Base-by-base conservation (phyloP, 2,329 filamentous ascomycete genomes). In the Aureobasidium namibiae region DNA sequence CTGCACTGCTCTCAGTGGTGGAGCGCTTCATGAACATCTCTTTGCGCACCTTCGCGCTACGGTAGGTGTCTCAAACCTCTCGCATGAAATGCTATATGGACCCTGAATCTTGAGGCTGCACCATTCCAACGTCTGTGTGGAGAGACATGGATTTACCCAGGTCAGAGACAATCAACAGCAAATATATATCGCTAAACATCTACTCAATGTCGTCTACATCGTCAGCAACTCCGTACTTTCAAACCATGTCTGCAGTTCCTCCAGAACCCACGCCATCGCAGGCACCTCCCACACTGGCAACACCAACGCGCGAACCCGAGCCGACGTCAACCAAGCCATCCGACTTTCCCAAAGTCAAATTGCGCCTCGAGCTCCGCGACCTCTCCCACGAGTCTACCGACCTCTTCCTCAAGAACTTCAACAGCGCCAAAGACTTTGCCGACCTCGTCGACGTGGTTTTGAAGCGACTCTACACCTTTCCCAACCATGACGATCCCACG, bases 401-500 rank as follows among this genome's bases (percentile, higher is more conserved):
- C 33, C 75, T 83, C 62, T 95, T 96, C 73, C 82, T 95, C 61
- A 72, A 74, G 54, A 75, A 84, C 39, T 75, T 90, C 63, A 81
- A 89, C 68, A 80, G 86, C 57, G 75, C 83, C 38, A 74, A 73
- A 41, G 81, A 86, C 54, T 76, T 96, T 44, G 74, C 82, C 56
- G 72, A 76, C 13, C 84, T 88, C 60, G 81, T 92, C 33, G 72
- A 80, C 52, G 81, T 82, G 63, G 90, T 96, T 16, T 80, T 94
- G 50, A 76, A 77, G 31, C 80, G 85, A 26, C 84, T 97, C 31
- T 97, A 96, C 69, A 76, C 73, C 6, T 63, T n/a, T 8, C 18
- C 68, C 26, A 56, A 61, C 60, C 24, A 53, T 34, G 16, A 42
- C 5, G 42, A 48, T n/a, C 29, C 31, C 14, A n/a, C 44, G 4